Base-by-base conservation (phyloP, 2,329 filamentous ascomycete genomes). In the Verticillium isaacii region DNA sequence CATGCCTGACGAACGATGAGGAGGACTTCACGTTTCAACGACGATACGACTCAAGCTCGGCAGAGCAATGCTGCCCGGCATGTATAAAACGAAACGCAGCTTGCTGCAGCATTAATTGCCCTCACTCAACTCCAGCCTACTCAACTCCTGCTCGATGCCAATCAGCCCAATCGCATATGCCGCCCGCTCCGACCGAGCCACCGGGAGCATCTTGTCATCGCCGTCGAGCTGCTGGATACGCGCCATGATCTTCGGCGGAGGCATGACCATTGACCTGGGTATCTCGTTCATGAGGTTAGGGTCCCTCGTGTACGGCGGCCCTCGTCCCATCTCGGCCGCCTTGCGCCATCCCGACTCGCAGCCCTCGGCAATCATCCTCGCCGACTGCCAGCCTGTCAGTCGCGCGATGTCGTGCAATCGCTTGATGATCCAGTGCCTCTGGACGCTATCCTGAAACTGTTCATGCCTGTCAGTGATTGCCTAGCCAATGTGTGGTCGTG, bases 331-430 rank as follows among this genome's bases (percentile, higher is more conserved):
- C 64, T 88, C 84, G 3, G 86, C 89, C 1, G 90, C 88, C 70
- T 89, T 91, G 63, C 85, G 82, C 95, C 95, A 99, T 0, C 87
- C 84, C 2, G 87, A 89, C 74, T 98, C 93, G 73, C 92, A 96
- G 1, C 92, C 93, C 57, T 85, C 82, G 0, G 92, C 92, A 65
- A 97, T 94, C 50, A 93, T 86, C 37, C 86, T 84, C 1, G 92
- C 90, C 1, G 90, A 92, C 68, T 92, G 89, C 90, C 92, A 97
- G 0, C 95, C 95, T 0, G 92, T 97, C 8, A 95, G 80, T 1
- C 88, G 85, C 2, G 90, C 86, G 45, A 96, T 88, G 68, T 92
- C 88, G 67, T 87, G 84, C 61, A 97, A 82, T 32, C 90, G 86
- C 37, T 83, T 82, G 65, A 97, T 83, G 0, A 89, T 85, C 91